Evolutionary conservation across 169 alveolate species (phyloP).

Genomic region (Pseudocohnilembus persalinus): DNA sequence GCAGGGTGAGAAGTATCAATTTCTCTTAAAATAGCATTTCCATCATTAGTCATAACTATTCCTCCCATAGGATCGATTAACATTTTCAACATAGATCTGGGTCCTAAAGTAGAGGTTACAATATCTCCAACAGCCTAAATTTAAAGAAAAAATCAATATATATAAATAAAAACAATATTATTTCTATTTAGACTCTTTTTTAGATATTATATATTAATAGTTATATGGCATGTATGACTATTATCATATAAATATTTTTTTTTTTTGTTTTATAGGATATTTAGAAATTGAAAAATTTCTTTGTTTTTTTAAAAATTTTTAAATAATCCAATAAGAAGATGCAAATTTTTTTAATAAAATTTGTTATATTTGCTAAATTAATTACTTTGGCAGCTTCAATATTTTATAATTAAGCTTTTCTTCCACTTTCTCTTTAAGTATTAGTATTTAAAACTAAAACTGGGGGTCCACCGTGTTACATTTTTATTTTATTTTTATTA

Average conservation of each 20-base stretch:
- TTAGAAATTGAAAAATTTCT: neutral
- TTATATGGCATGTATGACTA: neutral
- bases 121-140: conserved; percentile 93
- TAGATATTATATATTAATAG: neutral
- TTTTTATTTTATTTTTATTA: conserved; percentile 20
- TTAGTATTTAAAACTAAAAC: conserved; percentile 81
- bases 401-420: conserved; percentile 87
- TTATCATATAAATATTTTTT: neutral
- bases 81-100: conserved; percentile 99
- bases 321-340: neutral
- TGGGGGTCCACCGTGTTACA: conserved; percentile 64
- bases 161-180: too few relatives aligned
- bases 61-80: conserved; percentile 99
- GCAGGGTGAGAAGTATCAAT: conserved; percentile 99
- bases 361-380: neutral
- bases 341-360: neutral
- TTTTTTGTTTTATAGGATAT: neutral
- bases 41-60: conserved; percentile 98
- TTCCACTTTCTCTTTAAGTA: conserved; percentile 89
- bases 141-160: neutral
- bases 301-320: too few relatives aligned
- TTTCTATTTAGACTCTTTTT: conserved; percentile 5
- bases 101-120: conserved; percentile 98
- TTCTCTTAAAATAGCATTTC: conserved; percentile 97
- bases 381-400: conserved; percentile 93